phyloP scores from a whole-genome alignment of 2,329 filamentous ascomycete genomes.

The Kalmusia sp. region DNA sequence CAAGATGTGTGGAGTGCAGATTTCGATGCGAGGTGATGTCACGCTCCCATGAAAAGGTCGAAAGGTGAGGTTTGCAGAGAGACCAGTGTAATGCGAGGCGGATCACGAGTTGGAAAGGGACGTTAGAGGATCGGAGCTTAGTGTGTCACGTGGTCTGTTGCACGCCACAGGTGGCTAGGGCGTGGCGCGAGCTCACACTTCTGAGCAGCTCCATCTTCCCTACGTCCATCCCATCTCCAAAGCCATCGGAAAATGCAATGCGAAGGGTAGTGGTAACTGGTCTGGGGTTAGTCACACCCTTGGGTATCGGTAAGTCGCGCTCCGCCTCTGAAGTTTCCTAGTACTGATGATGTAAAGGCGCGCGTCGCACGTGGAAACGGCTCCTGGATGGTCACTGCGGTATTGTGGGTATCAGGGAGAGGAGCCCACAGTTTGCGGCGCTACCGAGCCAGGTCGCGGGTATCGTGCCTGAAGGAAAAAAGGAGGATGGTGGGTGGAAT shows the following conservation, averaged over 20 bases:
- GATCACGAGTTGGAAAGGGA: background rate
- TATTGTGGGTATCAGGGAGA: slow-evolving; percentile 73
- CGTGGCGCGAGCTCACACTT: slow-evolving; percentile 10
- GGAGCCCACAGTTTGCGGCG: slow-evolving; percentile 69
- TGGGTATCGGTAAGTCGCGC: slow-evolving; percentile 71
- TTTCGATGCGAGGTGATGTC: background rate
- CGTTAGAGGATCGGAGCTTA: background rate
- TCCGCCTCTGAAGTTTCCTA: background rate
- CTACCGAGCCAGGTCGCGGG: slow-evolving; percentile 88
- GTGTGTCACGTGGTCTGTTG: background rate
- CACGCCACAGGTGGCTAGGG: slow-evolving; percentile 14
- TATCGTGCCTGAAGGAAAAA: slow-evolving; percentile 69
- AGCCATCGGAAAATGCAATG: slow-evolving; percentile 51
- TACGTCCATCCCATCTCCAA: slow-evolving; percentile 19
- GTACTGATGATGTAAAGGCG: slow-evolving; percentile 54
- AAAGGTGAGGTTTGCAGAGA: background rate
- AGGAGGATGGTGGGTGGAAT: slow-evolving; percentile 54
- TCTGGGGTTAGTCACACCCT: slow-evolving; percentile 63
- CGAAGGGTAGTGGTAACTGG: slow-evolving; percentile 59
- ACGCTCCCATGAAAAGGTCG: background rate
- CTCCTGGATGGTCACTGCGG: slow-evolving; percentile 82
- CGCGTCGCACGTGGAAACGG: slow-evolving; percentile 78
- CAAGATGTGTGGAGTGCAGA: background rate
- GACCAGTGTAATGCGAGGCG: background rate
- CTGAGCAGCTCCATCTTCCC: background rate